Base-by-base conservation (phyloP, 176 grass and related monocot species). In the Aegilops bicornis region DNA sequence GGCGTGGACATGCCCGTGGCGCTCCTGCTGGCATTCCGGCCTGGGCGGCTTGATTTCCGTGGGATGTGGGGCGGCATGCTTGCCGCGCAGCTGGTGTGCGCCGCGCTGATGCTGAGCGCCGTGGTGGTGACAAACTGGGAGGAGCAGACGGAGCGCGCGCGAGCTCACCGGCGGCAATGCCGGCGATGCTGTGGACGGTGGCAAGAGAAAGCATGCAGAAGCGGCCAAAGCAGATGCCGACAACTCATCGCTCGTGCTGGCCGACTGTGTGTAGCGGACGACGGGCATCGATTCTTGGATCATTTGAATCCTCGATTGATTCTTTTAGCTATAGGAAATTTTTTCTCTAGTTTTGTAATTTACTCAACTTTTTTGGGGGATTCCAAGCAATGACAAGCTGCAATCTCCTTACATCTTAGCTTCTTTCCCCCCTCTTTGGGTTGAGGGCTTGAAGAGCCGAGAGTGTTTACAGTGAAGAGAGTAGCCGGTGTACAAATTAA, bases 31-130 rank as follows among this genome's bases (percentile, higher is more conserved):
- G 92, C 90, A 20, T 95, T 97, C 89, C 87, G 92, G 87, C 85
- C 84, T 1, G 61, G 20, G 1, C 59, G 87, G 12, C 69, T 92
- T 20, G 95, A 89, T 52, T 91, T 97, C 76, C 74, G 86, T 15
- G 95, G 95, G 3, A 92, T 97, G 95, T 97, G 95, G 95, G 75
- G 89, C 17, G 95, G 95, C 54, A 97, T 97, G 95, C 84, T 97
- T 0, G 90, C 92, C 0, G 95, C 95, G 42, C 95, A 97, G 93
- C 91, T 88, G 23, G 92, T 94, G 8, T 97, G 95, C 77, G 90
- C 88, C 16, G 80, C 68, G 84, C 82, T 92, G 22, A 97, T 97
- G 95, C 90, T 97, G 62, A 69, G 88, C 35, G 86, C 89, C n/a
- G 92, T 97, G 60, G 23, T 52, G 16, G 36, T 56, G 33, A 97